Base-by-base conservation (phyloP, 805 yeast genomes). In the Spathaspora girioi region DNA sequence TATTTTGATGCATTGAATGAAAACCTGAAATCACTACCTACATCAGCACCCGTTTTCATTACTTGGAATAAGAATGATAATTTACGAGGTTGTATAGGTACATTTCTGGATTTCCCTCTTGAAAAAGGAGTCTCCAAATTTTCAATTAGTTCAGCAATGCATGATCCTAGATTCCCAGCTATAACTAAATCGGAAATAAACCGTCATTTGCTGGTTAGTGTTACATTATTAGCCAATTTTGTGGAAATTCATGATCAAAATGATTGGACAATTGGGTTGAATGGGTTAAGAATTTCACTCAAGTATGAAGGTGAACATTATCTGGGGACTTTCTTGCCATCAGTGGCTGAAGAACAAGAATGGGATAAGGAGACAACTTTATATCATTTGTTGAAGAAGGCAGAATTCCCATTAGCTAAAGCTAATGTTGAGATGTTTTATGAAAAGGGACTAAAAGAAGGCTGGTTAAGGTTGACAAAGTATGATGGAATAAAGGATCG, bases 81-180 rank as follows among this genome's bases (percentile, higher is more conserved):
- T 12, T 71, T 93, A 46, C 74, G 98, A 43, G 99, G 99, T 0
- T 93, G 99, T 63, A 94, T 93, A 50, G 99, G 99, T 1, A 92
- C 97, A 0, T 94, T 94, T 64, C 71, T 76, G 17, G 69, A 79
- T 14, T 65, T 78, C 50, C 74, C 78, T 0, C 58, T 88, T 1
- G 83, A 77, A 15, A 47, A 61, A 1, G 97, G 94, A 0, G 76
- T 91, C 3, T 64, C 70, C 19, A 74, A 76, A 38, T 93, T 84
- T 62, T 76, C 97, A 0, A 49, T 86, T 15, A 61, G 67, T 17
- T 70, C 81, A 2, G 97, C 96, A 0, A 68, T 90, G 7, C 81
- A 88, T 48, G 99, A 94, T 60, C 64, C 84, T 0, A 70, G 99
- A 45, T 94, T 94, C 63, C 59, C 74, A 1, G 92, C 96, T 0